Evolutionary conservation across 176 grass and related monocot species (phyloP), one percentile per base, ranked within the genome.

Genomic region (Triticum monococcum): DNA sequence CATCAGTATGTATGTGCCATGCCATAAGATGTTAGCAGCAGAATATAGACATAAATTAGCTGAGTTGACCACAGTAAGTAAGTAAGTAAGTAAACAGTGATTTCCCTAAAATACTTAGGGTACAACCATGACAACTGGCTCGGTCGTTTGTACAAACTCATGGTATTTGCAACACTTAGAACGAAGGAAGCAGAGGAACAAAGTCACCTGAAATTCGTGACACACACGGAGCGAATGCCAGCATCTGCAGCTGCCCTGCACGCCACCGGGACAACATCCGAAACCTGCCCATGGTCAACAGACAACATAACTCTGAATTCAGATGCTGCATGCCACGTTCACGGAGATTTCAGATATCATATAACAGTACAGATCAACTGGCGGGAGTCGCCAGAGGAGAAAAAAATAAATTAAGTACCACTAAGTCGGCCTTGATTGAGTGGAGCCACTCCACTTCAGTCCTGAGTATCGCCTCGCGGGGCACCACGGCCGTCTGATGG

Each of bases 361-460:
- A 30, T 25, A 83, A 72, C n/a, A 60, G 50, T 38, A 28, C 0
- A 17, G 10, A 26, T 18, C n/a, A 12, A 57, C 14, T 43, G 62
- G 79, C 62, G 31, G 1, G 12, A 4, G 52, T 71, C 31, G 0
- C 33, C 46, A 26, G 80, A 78, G 5, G 64, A 32, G 12, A 20
- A 12, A 13, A 40, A 23, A 1, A 72, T 14, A 23, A 1, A 30
- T 4, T 38, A 13, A 26, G 66, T 93, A 98, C 96, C 93, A 94
- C 93, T 84, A 98, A 33, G 85, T 98, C 96, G 8, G 96, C 96
- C 83, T 92, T 96, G 84, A 98, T 98, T 4, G 88, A 90, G 82
- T 91, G 88, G 56, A 98, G 90, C 96, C 96, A 98, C 79, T 94
- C 96, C 72, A 92, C 93, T 74, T 98, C 96, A 10, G 96, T 92